These are phyloP conservation scores for Boletus subparvulus DNA, from an alignment of 768 basidiomycete genomes.

Conservation along the genomic window DNA sequence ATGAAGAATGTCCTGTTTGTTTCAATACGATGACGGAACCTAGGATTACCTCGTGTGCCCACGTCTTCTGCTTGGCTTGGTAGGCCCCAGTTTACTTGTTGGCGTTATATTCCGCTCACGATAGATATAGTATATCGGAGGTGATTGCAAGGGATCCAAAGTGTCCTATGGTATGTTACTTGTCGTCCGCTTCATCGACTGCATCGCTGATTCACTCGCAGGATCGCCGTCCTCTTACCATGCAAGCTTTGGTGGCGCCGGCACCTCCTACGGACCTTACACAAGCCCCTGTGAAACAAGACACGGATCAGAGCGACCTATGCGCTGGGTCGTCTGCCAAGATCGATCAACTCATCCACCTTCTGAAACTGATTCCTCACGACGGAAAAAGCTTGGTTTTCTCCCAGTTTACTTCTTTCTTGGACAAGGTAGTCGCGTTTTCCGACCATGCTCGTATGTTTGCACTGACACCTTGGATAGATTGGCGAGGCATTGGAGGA, in stretches of 20 bases:
- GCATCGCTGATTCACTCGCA: constrained; percentile 27
- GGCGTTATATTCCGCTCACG: neutral
- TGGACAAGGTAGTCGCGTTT: constrained; percentile 59
- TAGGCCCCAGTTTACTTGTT: constrained; percentile 27
- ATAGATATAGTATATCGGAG: constrained; percentile 56
- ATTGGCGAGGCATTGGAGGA: constrained; percentile 68
- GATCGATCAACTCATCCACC: constrained; percentile 75
- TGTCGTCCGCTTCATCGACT: neutral
- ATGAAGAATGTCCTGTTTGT: constrained; percentile 81
- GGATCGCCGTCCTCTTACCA: constrained; percentile 67
- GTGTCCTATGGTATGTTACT: constrained; percentile 69
- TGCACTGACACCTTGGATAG: constrained; percentile 36
- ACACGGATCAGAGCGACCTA: constrained; percentile 41
- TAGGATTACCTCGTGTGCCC: constrained; percentile 71
- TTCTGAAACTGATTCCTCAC: constrained; percentile 64
- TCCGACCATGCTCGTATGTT: neutral
- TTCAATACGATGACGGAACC: constrained; percentile 60
- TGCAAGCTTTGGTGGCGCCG: constrained; percentile 60
- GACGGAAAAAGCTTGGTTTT: constrained; percentile 85
- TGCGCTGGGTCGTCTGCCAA: constrained; percentile 73
- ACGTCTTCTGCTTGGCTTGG: constrained; percentile 74
- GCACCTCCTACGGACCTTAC: constrained; percentile 67
- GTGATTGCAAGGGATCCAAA: constrained; percentile 68
- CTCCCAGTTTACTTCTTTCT: constrained; percentile 84
- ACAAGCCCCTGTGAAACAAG: constrained; percentile 48